A percentile compares a stretch with the other conserved stretches of the same genome.
Evolutionary conservation across 495 filamentous ascomycete species (phyloP).

Genomic region (Podospora bellae-mahoneyi): DNA sequence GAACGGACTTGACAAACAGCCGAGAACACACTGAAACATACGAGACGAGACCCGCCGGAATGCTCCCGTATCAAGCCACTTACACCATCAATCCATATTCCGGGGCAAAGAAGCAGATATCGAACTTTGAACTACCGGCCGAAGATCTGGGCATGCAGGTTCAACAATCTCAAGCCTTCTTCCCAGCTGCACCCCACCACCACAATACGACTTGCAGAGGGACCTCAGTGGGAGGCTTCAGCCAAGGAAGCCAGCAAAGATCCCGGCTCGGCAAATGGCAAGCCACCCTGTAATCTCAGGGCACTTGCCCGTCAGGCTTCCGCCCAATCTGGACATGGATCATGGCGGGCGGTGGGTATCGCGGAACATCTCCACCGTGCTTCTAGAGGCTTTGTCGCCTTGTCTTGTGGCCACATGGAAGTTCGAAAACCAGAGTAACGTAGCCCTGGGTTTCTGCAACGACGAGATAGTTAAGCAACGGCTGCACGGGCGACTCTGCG

Average conservation of each 20-base stretch:
- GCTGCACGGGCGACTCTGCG: conserved; percentile 16
- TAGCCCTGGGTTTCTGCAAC: conserved; percentile 16
- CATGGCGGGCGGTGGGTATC: conserved; percentile 10
- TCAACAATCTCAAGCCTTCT: conserved; percentile 17
- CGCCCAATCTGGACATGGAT: conserved; percentile 15
- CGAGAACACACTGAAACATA: neutral
- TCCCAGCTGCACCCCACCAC: conserved; percentile 8
- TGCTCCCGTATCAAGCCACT: conserved; percentile 5
- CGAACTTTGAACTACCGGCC: conserved; percentile 5
- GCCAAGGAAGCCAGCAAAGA: conserved; percentile 13
- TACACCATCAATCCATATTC: conserved; percentile 7
- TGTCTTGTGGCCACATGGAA: conserved; percentile 36
- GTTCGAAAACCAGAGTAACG: conserved; percentile 20
- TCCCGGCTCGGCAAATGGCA: conserved; percentile 31
- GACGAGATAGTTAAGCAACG: conserved; percentile 8
- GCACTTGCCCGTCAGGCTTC: conserved; percentile 8
- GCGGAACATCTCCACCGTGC: conserved; percentile 23
- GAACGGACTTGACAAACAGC: neutral
- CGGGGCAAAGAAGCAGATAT: neutral
- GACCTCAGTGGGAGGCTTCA: neutral
- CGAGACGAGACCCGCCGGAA: neutral
- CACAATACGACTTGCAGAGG: conserved; percentile 10
- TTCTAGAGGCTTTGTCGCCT: conserved; percentile 3
- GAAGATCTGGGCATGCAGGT: conserved; percentile 27
- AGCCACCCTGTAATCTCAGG: conserved; percentile 23